Evolutionary conservation across 2,329 filamentous ascomycete genomes (phyloP), one percentile per base, ranked within the genome.

Genomic region (Claviceps cyperi): DNA sequence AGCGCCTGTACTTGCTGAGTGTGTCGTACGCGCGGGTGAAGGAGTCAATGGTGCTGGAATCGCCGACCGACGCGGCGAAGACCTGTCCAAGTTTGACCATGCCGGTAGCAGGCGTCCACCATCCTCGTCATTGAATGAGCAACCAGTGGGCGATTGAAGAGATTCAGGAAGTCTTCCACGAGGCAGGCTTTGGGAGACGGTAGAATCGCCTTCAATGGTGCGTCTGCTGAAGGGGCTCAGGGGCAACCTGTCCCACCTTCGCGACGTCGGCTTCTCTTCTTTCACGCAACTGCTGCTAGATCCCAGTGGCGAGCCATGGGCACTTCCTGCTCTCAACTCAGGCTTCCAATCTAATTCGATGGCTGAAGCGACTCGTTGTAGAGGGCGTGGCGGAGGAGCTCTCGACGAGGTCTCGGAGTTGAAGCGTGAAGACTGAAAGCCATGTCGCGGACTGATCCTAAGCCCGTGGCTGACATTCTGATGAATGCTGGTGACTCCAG

Each of bases 21-120:
- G 46, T 14, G 39, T 55, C 9, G 45, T 24, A 7, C 39, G 15
- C 11, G 43, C 43, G 15, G 51, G 51, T n/a, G 44, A 55, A 3
- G 64, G 62, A 1, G 60, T 60, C 6, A 68, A 61, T 15, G 66
- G 66, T 14, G 64, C 57, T 0, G 64, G 63, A 28, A 68, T 58
- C 15, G 66, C 65, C 0, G 66, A 66, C 35, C 57, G 57, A 46
- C 65, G 62, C 1, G 59, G 58, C 22, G 62, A 56, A 1, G 54
- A 53, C 2, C 54, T 53, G 46, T 63, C 60, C 40, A 65, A 59
- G 43, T 59, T 48, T n/a, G 52, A 48, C 54, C 54, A 57, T n/a
- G 44, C 24, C 5, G 48, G 45, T 1, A 51, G 28, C 11, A 32
- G 32, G 14, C 17, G 32, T 3, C 41, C 40, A 15, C 8, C 35